These are phyloP conservation scores for Claviceps spartinae DNA, from an alignment of 2,329 filamentous ascomycete species.

Conservation along the genomic window DNA sequence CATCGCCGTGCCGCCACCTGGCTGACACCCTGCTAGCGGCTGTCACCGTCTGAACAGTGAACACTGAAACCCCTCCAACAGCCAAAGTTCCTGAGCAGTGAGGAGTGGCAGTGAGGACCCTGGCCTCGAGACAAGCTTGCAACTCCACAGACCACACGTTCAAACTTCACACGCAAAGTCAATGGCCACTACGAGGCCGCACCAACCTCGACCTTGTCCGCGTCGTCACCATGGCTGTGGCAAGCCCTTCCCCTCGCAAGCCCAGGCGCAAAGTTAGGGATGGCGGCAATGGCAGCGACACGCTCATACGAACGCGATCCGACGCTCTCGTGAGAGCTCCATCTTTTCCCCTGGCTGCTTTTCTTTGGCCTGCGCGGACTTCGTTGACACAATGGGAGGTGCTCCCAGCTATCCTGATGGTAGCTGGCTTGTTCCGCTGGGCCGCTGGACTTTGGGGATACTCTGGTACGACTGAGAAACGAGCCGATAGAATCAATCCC, in stretches of 20 bases:
- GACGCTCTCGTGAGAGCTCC: constrained; percentile 45
- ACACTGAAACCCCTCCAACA: too few relatives aligned
- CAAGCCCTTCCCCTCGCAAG: constrained; percentile 42
- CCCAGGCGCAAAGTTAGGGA: constrained; percentile 42
- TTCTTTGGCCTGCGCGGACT: constrained; percentile 81
- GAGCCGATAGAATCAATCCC: not conserved
- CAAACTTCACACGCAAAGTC: not conserved
- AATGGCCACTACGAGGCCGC: not conserved
- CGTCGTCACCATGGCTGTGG: constrained; percentile 29
- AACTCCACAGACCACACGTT: not conserved
- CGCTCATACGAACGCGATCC: constrained; percentile 14
- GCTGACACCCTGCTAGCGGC: too few relatives aligned
- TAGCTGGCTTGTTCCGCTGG: constrained; percentile 85
- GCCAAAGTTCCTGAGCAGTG: too few relatives aligned
- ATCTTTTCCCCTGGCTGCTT: constrained; percentile 81
- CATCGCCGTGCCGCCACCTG: too few relatives aligned
- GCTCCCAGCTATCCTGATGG: constrained; percentile 77
- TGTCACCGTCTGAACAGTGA: too few relatives aligned
- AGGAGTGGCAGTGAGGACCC: too few relatives aligned
- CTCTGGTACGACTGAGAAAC: constrained; percentile 47
- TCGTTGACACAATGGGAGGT: constrained; percentile 85
- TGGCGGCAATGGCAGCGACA: constrained; percentile 25
- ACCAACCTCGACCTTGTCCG: constrained; percentile 1
- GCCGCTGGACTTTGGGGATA: constrained; percentile 87
- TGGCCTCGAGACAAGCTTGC: not conserved